Percentiles rank a stretch among this genome's conserved stretches.
phyloP scores from a whole-genome alignment of 2,329 filamentous ascomycete species.

The Microsporum canis region DNA sequence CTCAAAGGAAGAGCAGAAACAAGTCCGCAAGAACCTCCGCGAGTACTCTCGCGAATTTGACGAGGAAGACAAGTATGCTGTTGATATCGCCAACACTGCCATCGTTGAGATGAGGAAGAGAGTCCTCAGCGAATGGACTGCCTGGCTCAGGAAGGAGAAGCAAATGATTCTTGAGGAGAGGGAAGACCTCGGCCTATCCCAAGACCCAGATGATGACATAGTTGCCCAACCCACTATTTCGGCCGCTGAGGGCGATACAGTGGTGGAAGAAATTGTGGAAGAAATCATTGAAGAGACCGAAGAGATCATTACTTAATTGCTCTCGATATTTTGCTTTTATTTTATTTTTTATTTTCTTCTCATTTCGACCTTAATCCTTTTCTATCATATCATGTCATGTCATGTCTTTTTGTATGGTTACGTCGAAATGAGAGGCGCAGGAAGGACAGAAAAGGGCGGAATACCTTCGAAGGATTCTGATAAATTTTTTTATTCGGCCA shows the following conservation, averaged over 20 bases:
- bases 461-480: conserved; percentile 4
- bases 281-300: conserved; percentile 76
- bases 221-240: conserved; percentile 40
- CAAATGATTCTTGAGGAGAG: conserved; percentile 63
- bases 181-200: conserved; percentile 53
- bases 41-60: conserved; percentile 95
- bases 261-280: conserved; percentile 81
- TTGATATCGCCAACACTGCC: conserved; percentile 84
- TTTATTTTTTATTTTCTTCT: conserved; percentile 1
- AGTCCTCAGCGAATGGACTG: conserved; percentile 77
- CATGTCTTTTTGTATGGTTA: conserved; percentile 5
- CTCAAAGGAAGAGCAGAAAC: conserved; percentile 92
- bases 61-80: conserved; percentile 85
- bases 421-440: conserved; percentile 6
- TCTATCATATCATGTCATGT: conserved; percentile 5
- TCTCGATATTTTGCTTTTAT: neutral
- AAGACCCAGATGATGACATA: conserved; percentile 51
- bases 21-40: conserved; percentile 93
- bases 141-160: conserved; percentile 66
- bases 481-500: conserved; percentile 2
- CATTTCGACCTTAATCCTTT: conserved; percentile 4
- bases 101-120: conserved; percentile 79
- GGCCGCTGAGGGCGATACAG: conserved; percentile 56
- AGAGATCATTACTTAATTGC: conserved; percentile 49
- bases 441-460: conserved; percentile 5